These are phyloP conservation scores for Bryum argenteum DNA, from an alignment of 225 moss, liverwort and hornwort genomes.

Conservation along the genomic window DNA sequence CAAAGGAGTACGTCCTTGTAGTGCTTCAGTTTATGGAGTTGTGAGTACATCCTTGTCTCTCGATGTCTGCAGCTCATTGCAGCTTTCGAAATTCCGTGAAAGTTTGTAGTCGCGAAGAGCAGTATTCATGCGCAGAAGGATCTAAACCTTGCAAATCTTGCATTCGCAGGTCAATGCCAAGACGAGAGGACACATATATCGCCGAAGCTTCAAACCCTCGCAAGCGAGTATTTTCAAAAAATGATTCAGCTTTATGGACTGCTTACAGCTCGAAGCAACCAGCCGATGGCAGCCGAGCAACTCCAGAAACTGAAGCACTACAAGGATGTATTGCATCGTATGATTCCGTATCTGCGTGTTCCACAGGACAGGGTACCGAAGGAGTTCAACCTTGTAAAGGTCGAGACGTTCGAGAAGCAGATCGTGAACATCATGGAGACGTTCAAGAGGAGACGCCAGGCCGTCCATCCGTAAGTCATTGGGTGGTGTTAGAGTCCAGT, in stretches of 20 bases:
- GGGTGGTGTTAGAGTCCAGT: too few relatives aligned
- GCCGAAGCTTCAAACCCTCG: conserved; percentile 36
- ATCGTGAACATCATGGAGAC: too few relatives aligned
- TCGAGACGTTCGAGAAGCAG: conserved; percentile 92
- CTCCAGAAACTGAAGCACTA: conserved; percentile 92
- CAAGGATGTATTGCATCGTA: conserved; percentile 88
- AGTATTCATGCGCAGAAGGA: too few relatives aligned
- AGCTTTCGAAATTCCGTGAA: too few relatives aligned
- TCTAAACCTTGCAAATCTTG: too few relatives aligned
- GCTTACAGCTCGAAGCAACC: conserved; percentile 51
- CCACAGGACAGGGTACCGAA: conserved; percentile 73
- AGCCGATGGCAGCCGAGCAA: conserved; percentile 94
- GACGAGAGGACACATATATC: too few relatives aligned
- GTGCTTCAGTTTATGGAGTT: too few relatives aligned
- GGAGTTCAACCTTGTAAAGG: conserved; percentile 84
- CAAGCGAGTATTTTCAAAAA: conserved; percentile 13
- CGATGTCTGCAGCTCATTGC: too few relatives aligned
- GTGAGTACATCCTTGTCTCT: too few relatives aligned
- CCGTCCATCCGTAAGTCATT: not conserved
- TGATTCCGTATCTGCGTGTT: conserved; percentile 91
- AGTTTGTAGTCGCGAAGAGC: too few relatives aligned
- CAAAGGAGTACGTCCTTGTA: too few relatives aligned
- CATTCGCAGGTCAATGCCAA: too few relatives aligned
- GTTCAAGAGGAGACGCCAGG: conserved; percentile 71
- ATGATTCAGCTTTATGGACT: conserved; percentile 53